Base-by-base conservation (phyloP, 176 grass and related monocot species). In the Cenchrus fungigraminus region DNA sequence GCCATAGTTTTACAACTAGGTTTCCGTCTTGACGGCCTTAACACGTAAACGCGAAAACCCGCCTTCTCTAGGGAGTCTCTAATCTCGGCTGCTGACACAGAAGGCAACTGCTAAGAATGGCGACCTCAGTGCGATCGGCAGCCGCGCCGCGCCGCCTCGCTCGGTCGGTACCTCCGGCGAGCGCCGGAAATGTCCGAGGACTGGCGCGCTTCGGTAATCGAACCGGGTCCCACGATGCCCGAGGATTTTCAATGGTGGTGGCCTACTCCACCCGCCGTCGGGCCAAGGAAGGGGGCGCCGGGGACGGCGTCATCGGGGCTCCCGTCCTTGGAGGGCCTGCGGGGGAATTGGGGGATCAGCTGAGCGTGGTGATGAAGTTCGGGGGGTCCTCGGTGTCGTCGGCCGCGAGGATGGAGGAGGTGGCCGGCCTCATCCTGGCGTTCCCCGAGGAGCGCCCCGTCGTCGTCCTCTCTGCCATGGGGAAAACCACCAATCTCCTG, bases 361-460 rank as follows among this genome's bases (percentile, higher is more conserved):
- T 96, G 71, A 99, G 89, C 58, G 84, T 96, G 68, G 94, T 96
- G 22, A 96, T 99, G 97, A 99, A 99, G 87, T 99, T 96, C n/a
- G 94, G 94, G 3, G 97, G 97, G 7, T 99, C 97, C 16, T 99
- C 97, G 9, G 62, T 94, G 65, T 83, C 94, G 54, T 91, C 91
- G 20, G 76, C 88, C 8, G 90, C 88, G 50, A 92, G 92, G 83
- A 97, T 99, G 94, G 83, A 58, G 63, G 90, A 97, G 89, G 89
- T 97, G 76, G 94, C 90, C 19, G 80, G 32, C 51, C 91, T 99
- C 82, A 97, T 99, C 81, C 80, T 79, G 22, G 59, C 84, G 40
- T 97, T 99, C 83, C 94, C 97, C 9, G 88, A 99, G 81, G 97
- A 97, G 90, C 86, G 85, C 67, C 97, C 94, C 16, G 90, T 94